phyloP scores from a whole-genome alignment of 257 asterid genomes.

The Solanum clarkiae region DNA sequence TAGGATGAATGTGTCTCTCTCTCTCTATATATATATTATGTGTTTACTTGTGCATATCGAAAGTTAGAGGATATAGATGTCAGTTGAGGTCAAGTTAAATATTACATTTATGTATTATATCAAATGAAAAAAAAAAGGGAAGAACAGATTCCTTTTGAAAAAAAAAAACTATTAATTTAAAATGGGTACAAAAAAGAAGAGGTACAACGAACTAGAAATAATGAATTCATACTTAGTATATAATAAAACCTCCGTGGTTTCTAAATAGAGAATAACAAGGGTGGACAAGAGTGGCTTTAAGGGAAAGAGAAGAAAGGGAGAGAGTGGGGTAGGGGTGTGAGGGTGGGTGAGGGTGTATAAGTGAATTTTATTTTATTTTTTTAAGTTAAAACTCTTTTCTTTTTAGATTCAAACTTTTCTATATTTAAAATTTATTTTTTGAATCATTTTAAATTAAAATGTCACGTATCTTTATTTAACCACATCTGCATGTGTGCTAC shows the following conservation, averaged over 20 bases:
- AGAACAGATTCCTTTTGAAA: background rate
- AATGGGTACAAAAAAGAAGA: background rate
- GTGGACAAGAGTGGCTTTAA: background rate
- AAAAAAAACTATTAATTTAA: background rate
- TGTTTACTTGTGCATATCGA: too few species aligned
- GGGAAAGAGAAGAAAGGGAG: background rate
- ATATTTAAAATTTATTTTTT: too few species aligned
- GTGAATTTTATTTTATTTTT: background rate
- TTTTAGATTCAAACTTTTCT: background rate
- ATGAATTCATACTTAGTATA: background rate
- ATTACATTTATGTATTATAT: too few species aligned
- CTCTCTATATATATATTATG: too few species aligned
- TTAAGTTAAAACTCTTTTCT: background rate
- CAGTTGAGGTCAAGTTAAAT: too few species aligned
- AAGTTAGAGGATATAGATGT: too few species aligned
- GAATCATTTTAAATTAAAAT: too few species aligned
- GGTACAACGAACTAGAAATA: too few species aligned
- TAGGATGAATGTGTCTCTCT: too few species aligned
- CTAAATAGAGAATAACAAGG: background rate
- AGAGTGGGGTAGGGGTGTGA: background rate
- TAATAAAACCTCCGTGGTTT: background rate
- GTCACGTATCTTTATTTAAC: background rate
- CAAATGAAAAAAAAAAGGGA: too few species aligned
- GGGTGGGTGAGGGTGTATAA: background rate
- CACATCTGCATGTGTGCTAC: background rate